Base-by-base conservation (phyloP, 2,329 filamentous ascomycete genomes). In the Ophiostoma ulmi region DNA sequence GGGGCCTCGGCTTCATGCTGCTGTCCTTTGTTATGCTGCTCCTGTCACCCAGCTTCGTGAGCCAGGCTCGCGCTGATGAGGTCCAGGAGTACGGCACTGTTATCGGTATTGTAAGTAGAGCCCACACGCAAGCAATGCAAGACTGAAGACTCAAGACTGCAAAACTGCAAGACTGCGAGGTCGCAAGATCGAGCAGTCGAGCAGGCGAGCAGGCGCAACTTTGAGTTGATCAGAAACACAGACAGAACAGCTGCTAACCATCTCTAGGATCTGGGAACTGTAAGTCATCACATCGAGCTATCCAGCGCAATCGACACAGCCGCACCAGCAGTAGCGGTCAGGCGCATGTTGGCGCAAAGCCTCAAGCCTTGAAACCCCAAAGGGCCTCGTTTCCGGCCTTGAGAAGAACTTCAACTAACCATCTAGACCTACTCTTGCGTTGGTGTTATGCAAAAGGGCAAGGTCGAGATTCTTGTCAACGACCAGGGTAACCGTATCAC, bases 401-500 rank as follows among this genome's bases (percentile, higher is more conserved):
- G 1, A 10, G 14, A 26, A 20, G 1, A 22, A 48, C 7, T 0
- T 5, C 13, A 44, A 48, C 44, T 48, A 48, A 48, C 44, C 17
- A n/a, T 48, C 44, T 64, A 74, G 73, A 97, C 93, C 75, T 89
- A 89, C 83, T 90, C 88, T 78, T 97, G 93, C 83, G 93, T 97
- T 77, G 93, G 92, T 90, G 92, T 97, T 80, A 97, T 97, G 93
- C 91, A 94, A 80, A 91, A 93, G 80, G 93, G 93, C 81, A 95
- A 94, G 83, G 93, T 97, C 76, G 93, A 97, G 79, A 97, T 97
- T 84, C 87, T 97, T 77, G 92, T 92, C 83, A 97, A 97, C 86
- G 93, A 97, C 83, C 93, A 97, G 86, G 79, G 93, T 86, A 93
- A 97, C 88, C 91, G 93, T 85, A 97, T 97, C 77, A 97, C 93